phyloP scores from a whole-genome alignment of 257 asterid species.

The Lantana camara region DNA sequence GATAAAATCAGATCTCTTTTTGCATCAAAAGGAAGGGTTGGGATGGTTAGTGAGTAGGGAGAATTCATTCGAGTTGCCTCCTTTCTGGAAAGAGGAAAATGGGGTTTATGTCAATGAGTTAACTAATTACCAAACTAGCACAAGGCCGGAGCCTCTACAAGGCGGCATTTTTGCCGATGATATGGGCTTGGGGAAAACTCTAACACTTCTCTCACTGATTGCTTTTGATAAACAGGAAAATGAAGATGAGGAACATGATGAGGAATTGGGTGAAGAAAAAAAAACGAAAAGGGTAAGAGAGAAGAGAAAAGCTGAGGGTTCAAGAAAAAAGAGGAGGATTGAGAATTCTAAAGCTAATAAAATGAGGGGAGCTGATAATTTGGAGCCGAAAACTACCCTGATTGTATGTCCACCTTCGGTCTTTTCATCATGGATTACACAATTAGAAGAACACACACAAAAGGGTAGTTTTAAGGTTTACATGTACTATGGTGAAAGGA shows the following conservation, averaged over 20 bases:
- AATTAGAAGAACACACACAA: constrained; percentile 71
- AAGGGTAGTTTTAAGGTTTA: constrained; percentile 60
- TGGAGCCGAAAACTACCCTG: constrained; percentile 49
- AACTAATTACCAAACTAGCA: constrained; percentile 58
- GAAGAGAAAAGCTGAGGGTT: constrained; percentile 28
- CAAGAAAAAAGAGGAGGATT: constrained; percentile 35
- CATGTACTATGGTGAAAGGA: constrained; percentile 76
- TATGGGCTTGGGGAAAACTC: constrained; percentile 93
- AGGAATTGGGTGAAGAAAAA: constrained; percentile 38
- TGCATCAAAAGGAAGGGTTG: constrained; percentile 80
- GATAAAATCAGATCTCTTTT: constrained; percentile 60
- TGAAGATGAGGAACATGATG: constrained; percentile 34
- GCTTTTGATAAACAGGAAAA: constrained; percentile 61
- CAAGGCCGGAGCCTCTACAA: constrained; percentile 69
- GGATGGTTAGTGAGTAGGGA: constrained; percentile 84
- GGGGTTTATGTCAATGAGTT: constrained; percentile 61
- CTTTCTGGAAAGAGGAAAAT: constrained; percentile 71
- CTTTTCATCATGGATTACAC: constrained; percentile 72
- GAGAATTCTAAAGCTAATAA: constrained; percentile 34
- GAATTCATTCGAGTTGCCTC: constrained; percentile 67
- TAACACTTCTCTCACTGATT: constrained; percentile 73
- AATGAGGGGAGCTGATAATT: constrained; percentile 22
- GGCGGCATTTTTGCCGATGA: constrained; percentile 94
- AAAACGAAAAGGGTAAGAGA: constrained; percentile 51
- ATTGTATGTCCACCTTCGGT: constrained; percentile 84